A percentile compares a stretch with the other conserved stretches of the same genome.
phyloP scores from a whole-genome alignment of 2,329 filamentous ascomycete species.

The Teratosphaeria destructans region DNA sequence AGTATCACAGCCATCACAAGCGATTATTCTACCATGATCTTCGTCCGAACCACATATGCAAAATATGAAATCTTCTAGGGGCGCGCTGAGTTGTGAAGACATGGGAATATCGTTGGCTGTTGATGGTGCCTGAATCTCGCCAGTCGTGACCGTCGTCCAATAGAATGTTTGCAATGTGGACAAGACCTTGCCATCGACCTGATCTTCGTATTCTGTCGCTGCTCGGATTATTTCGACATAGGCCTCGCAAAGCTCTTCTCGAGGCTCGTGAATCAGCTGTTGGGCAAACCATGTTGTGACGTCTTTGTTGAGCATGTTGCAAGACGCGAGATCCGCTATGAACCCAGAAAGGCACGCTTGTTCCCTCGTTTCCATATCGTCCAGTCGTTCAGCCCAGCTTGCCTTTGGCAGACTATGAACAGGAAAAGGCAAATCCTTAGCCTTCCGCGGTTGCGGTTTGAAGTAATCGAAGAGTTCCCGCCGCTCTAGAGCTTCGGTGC shows the following conservation, averaged over 20 bases:
- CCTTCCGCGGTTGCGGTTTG: conserved; percentile 13
- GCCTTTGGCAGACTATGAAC: conserved; percentile 17
- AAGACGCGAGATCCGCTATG: conserved; percentile 28
- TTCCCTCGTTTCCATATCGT: conserved; percentile 24
- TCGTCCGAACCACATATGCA: conserved; percentile 90
- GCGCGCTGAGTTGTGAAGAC: neutral
- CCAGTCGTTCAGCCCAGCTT: conserved; percentile 25
- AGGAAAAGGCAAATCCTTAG: conserved; percentile 18
- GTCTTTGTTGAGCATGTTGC: conserved; percentile 27
- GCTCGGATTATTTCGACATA: conserved; percentile 21
- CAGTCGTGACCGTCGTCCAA: neutral
- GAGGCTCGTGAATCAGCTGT: conserved; percentile 22
- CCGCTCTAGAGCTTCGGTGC: conserved; percentile 48
- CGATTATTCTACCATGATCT: conserved; percentile 94
- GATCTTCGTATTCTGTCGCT: neutral
- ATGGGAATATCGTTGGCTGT: neutral
- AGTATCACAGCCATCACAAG: conserved; percentile 88
- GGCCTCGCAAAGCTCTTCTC: conserved; percentile 27
- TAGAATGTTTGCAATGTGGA: conserved; percentile 1
- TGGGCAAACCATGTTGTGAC: conserved; percentile 34
- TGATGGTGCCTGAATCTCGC: neutral
- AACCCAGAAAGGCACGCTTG: conserved; percentile 34
- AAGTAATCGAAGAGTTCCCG: conserved; percentile 52
- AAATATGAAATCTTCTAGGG: neutral
- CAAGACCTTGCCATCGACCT: neutral